Base-by-base conservation (phyloP, 169 alveolate species). In the Besnoitia besnoiti region DNA sequence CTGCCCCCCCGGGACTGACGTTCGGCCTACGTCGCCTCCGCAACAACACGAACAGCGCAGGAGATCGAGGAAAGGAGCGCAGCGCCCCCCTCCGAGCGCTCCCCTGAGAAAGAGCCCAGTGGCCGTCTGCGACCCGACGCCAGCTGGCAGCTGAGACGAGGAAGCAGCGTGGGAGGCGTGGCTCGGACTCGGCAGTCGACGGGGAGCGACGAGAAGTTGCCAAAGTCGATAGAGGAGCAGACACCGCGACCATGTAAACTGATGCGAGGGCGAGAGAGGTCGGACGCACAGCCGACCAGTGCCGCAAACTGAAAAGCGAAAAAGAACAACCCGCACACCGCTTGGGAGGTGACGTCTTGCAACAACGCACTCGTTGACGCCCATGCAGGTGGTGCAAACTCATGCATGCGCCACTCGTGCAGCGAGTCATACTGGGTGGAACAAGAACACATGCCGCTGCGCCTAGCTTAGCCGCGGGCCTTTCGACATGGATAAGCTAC, bases 241-340 rank as follows among this genome's bases (percentile, higher is more conserved):
- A 24, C 73, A 80, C 79, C 79, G 73, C 37, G 91, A 91, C 94
- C 94, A 91, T n/a, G 87, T 82, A 87, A 40, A 91, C 12, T 73
- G 27, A 73, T 42, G 37, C 19, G 87, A 76, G 47, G 94, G 73
- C 67, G 67, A 89, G 67, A 59, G 59, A 24, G 94, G 94, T 27
- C 91, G 90, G 73, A 91, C 73, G 16, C 91, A 47, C 47, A 91
- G 87, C 24, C 91, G 44, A 2, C 91, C 94, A 3, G 87, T 62
- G 51, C 73, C 44, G 33, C 94, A 91, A 27, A 82, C 91, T 90
- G 90, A 10, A 40, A 46, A 55, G 51, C 40, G 40, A 77, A 37
- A 12, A 40, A 75, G 46, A n/a, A n/a, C n/a, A n/a, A n/a, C n/a
- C n/a, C n/a, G n/a, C n/a, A n/a, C n/a, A n/a, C n/a, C n/a, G n/a